phyloP scores from a whole-genome alignment of 129 eudicot species.

The Lactuca sativa region DNA sequence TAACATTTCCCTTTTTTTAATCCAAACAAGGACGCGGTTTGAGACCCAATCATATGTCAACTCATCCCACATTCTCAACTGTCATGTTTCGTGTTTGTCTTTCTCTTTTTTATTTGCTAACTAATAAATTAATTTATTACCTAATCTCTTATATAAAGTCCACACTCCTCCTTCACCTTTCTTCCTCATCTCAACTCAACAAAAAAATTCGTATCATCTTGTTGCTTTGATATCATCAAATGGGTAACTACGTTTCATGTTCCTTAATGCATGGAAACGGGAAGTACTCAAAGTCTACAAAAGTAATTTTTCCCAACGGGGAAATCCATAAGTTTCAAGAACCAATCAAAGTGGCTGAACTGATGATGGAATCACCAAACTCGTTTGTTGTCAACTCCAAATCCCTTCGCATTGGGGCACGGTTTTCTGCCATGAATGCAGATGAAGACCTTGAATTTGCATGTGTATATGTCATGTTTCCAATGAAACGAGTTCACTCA shows the following conservation, averaged over 20 bases:
- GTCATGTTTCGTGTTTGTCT: constrained; percentile 13
- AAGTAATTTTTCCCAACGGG: constrained; percentile 60
- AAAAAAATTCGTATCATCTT: not conserved
- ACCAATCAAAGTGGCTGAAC: constrained; percentile 68
- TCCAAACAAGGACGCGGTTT: constrained; percentile 27
- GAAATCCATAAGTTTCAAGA: constrained; percentile 52
- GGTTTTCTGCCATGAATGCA: constrained; percentile 68
- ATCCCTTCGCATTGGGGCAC: constrained; percentile 55
- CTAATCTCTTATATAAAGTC: constrained; percentile 21
- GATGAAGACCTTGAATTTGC: constrained; percentile 78
- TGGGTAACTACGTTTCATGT: constrained; percentile 87
- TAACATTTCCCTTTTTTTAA: not conserved
- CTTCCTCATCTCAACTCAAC: not conserved
- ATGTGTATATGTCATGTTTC: constrained; percentile 56
- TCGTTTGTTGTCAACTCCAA: constrained; percentile 55
- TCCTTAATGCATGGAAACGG: constrained; percentile 30
- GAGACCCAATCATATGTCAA: constrained; percentile 29
- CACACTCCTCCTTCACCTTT: not conserved
- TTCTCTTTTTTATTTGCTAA: not conserved
- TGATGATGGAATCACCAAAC: constrained; percentile 67
- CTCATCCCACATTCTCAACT: constrained; percentile 33
- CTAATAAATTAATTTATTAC: not conserved
- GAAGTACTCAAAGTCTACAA: constrained; percentile 36
- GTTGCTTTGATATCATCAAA: constrained; percentile 3
- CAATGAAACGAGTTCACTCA: constrained; percentile 63